Evolutionary conservation across 306 rosid genomes (phyloP), one percentile per base, ranked within the genome.

Genomic region (Vigna angularis): DNA sequence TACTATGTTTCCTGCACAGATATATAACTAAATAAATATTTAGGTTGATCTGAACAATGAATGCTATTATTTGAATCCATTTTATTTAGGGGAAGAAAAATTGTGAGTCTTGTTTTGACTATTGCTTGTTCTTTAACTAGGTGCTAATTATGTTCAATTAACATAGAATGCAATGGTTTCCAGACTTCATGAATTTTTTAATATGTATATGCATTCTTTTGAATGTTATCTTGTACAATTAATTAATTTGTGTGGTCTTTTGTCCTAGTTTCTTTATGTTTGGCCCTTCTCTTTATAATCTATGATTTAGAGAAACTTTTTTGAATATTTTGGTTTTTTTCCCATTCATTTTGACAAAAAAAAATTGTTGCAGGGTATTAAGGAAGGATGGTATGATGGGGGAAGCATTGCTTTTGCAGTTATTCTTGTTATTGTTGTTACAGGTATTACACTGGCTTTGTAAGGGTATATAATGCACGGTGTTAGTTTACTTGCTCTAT

Each of bases 351-450:
- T 82, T 53, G 3, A 28, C 4, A 22, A 65, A 74, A 38, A 24
- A 26, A 22, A 63, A 83, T 56, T 69, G 36, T 81, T 81, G 64
- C 85, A 93, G 98, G 99, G 99, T 73, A 91, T 93, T 56, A 82
- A 91, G 86, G 91, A 93, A 87, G 99, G 98, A 70, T 96, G 99
- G 99, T 96, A 93, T 72, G 99, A 96, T 85, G 99, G 99, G 73
- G 99, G 96, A 70, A 93, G 99, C 89, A 96, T 96, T 80, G 98
- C 97, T 66, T 93, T 96, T 84, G 99, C 99, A 28, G 99, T 96
- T 83, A 72, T 96, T 64, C 91, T 96, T 73, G 99, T 96, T 79
- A 90, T 93, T 84, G 90, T 89, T 40, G 97, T 88, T 57, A 96
- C 99, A 86, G 98, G 99, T 93, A 87, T 66, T 44, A 62, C 64